Percentiles rank a stretch among this genome's conserved stretches.
Conservation (phyloP, 768 basidiomycete species). For the Krasilnikovozyma curviuscula region DNA sequence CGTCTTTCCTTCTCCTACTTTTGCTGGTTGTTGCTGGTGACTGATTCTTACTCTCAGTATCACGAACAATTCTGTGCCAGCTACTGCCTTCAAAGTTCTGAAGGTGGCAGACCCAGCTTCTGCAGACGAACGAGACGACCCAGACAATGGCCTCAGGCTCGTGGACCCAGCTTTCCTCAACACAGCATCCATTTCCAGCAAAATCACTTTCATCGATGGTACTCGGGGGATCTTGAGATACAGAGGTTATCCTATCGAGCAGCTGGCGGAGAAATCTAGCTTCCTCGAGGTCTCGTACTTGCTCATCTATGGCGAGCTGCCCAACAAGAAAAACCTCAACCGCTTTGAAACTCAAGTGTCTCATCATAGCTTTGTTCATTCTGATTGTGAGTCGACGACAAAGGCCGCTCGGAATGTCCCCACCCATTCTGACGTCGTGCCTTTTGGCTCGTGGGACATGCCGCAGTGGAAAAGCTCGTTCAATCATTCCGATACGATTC, state of each 20-base stretch:
- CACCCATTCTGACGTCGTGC: too few relatives aligned
- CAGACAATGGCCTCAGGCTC: constrained; percentile 1
- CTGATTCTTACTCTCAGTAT: constrained; percentile 34
- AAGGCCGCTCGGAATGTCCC: too few relatives aligned
- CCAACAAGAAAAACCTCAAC: constrained; percentile 39
- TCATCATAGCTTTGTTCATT: constrained; percentile 68
- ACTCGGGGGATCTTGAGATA: constrained; percentile 39
- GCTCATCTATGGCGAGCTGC: constrained; percentile 69
- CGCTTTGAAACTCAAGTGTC: constrained; percentile 56
- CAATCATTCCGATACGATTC: too few relatives aligned
- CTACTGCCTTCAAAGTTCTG: constrained; percentile 62
- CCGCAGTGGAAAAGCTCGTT: too few relatives aligned
- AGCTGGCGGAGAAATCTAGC: constrained; percentile 56
- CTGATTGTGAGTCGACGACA: constrained; percentile 27
- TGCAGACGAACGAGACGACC: constrained; percentile 13
- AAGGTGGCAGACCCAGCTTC: constrained; percentile 35
- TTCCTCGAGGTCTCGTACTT: constrained; percentile 74
- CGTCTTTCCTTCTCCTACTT: background rate
- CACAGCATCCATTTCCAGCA: constrained; percentile 23
- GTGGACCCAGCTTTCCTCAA: constrained; percentile 14
- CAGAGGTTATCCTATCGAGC: constrained; percentile 84
- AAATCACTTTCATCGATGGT: constrained; percentile 79
- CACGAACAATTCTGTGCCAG: constrained; percentile 54
- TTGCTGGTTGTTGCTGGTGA: constrained; percentile 1
- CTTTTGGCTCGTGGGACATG: too few relatives aligned